Base-by-base conservation (phyloP, 78 protist genomes). In the Trichosphaerium sp. region DNA sequence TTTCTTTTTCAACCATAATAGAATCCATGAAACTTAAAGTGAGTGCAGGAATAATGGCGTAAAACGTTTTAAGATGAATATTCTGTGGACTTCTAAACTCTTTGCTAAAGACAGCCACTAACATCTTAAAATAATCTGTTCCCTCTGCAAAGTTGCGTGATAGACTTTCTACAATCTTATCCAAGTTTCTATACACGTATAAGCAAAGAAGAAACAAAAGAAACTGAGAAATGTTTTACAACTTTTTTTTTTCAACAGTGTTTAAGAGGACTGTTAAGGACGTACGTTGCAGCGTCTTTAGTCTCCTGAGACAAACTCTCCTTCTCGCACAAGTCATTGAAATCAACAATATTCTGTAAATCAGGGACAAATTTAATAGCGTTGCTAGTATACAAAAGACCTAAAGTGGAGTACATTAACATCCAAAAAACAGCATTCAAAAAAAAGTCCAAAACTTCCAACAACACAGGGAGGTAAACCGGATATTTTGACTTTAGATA, bases 41-140 rank as follows among this genome's bases (percentile, higher is more conserved):
- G 43, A 95, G 82, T 21, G 98, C 80, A 7, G 98, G 98, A 18
- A 91, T 62, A 44, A 95, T 83, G 32, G 73, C 34, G 75, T 55
- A 74, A 54, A 95, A 95, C 76, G 56, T 31, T 18, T 47, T 15
- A 31, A 93, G 56, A 64, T 92, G 95, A 7, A 8, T 35, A 78
- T 83, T 71, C 61, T 83, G 42, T 5, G 29, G 41, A 28, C 32
- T 40, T 31, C 78, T 34, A 26, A 89, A 56, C 29, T 65, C 74
- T 1, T 32, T 47, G 32, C 80, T 65, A 51, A 90, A 90, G 11
- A 80, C 92, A 1, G 62, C 61, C 25, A 76, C 83, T 44, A 90
- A 81, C 75, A 88, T 42, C 72, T 74, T 54, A 47, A 95, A 91
- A 76, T 88, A 95, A 29, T 92, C 96, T 0, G 89, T 54, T 43